Conservation (phyloP, 2,329 filamentous ascomycete genomes). For the Chaetothyriales sp. region DNA sequence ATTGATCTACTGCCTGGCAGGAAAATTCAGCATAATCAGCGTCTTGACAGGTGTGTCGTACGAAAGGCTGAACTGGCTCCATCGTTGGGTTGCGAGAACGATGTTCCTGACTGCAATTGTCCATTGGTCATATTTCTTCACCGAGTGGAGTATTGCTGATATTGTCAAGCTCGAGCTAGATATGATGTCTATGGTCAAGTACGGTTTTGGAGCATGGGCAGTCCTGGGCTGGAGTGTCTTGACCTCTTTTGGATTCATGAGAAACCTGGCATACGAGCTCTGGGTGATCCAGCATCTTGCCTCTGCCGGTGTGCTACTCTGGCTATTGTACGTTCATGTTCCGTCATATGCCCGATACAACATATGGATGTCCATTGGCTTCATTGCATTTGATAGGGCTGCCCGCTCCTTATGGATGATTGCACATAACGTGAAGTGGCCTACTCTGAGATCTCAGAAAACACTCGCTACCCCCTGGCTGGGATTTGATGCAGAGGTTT, state of each 20-base stretch:
- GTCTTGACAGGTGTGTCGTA: conserved; percentile 33
- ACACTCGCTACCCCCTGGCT: background rate
- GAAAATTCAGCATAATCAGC: conserved; percentile 40
- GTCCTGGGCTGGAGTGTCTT: conserved; percentile 38
- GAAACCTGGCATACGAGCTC: conserved; percentile 37
- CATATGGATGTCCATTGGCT: conserved; percentile 12
- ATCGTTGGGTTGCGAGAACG: conserved; percentile 37
- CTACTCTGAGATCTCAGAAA: background rate
- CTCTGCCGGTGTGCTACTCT: conserved; percentile 36
- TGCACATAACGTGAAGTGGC: conserved; percentile 6
- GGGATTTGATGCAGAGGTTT: conserved; percentile 8
- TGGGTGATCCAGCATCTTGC: conserved; percentile 40
- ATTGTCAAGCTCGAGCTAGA: conserved; percentile 35
- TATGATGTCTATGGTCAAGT: conserved; percentile 34
- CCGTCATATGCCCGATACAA: conserved; percentile 13
- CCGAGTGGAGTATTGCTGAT: conserved; percentile 36
- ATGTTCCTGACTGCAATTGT: conserved; percentile 39
- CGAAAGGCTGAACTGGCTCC: conserved; percentile 38
- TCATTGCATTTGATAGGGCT: conserved; percentile 10
- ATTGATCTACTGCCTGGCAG: conserved; percentile 40
- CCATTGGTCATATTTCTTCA: conserved; percentile 41
- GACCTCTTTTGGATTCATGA: conserved; percentile 35
- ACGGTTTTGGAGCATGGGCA: conserved; percentile 38
- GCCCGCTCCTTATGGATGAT: conserved; percentile 7
- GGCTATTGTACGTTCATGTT: conserved; percentile 23